Percentiles rank a stretch among this genome's conserved stretches.
These are phyloP conservation scores for Calonectria leucothoes DNA, from an alignment of 2,329 filamentous ascomycete species.

Conservation along the genomic window DNA sequence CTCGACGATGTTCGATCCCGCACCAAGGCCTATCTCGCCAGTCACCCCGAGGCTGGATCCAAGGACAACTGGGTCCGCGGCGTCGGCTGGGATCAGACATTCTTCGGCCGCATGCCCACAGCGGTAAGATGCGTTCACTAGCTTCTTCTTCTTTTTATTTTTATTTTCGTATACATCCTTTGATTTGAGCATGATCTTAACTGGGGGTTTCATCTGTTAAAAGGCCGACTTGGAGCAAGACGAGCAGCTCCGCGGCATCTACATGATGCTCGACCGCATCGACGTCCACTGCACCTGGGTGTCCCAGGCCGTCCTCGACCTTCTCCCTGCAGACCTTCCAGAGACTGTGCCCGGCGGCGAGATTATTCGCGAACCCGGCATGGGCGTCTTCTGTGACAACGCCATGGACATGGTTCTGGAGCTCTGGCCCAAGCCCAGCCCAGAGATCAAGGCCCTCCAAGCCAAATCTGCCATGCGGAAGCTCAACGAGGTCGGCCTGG, in stretches of 20 bases:
- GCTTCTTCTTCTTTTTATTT: background rate
- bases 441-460: slow-evolving; percentile 63
- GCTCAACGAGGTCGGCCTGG: slow-evolving; percentile 73
- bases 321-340: slow-evolving; percentile 65
- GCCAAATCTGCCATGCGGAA: slow-evolving; percentile 70
- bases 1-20: slow-evolving; percentile 65
- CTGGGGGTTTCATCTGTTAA: background rate
- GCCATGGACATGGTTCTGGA: slow-evolving; percentile 72
- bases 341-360: slow-evolving; percentile 72
- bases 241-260: slow-evolving; percentile 63
- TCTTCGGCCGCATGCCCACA: slow-evolving; percentile 73
- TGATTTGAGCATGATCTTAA: background rate
- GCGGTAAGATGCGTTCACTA: slow-evolving; percentile 58
- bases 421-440: slow-evolving; percentile 67
- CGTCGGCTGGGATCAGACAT: slow-evolving; percentile 77
- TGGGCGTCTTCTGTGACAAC: slow-evolving; percentile 80
- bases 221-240: slow-evolving; percentile 67
- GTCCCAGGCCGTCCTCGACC: slow-evolving; percentile 70
- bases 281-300: slow-evolving; percentile 80
- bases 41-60: slow-evolving; percentile 63
- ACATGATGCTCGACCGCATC: slow-evolving; percentile 77
- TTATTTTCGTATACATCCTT: too few species aligned
- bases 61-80: slow-evolving; percentile 72
- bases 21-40: slow-evolving; percentile 62
- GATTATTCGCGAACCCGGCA: slow-evolving; percentile 68